Percentiles rank a stretch among this genome's conserved stretches.
phyloP scores from a whole-genome alignment of 1,139 yeast genomes.

The Magnusiomyces clavatus region DNA sequence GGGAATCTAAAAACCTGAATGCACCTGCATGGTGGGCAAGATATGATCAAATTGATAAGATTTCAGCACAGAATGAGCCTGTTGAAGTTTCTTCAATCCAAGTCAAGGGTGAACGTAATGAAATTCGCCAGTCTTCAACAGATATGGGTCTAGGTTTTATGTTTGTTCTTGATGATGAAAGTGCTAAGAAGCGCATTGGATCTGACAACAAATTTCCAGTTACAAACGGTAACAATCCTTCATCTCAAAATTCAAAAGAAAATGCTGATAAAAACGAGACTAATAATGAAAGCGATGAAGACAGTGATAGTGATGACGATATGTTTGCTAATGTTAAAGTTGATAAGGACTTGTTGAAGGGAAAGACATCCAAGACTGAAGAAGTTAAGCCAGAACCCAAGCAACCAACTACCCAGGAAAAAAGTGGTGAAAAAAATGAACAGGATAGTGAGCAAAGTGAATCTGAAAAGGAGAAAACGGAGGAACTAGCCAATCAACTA shows the following conservation, averaged over 20 bases:
- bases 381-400: constrained; percentile 11
- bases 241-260: constrained; percentile 13
- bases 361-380: constrained; percentile 7
- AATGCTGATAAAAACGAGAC: constrained; percentile 7
- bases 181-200: constrained; percentile 32
- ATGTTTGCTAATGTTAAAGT: constrained; percentile 19
- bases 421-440: constrained; percentile 10
- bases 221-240: constrained; percentile 13
- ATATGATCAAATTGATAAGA: constrained; percentile 59
- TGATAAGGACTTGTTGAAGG: constrained; percentile 15
- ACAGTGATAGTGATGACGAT: constrained; percentile 22
- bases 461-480: constrained; percentile 4
- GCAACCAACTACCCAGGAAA: constrained; percentile 9
- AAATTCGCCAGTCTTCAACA: constrained; percentile 72
- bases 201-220: not conserved
- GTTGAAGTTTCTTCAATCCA: constrained; percentile 53
- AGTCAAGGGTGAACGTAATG: constrained; percentile 48
- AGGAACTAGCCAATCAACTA: no score
- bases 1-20: constrained; percentile 77
- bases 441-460: constrained; percentile 9
- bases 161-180: constrained; percentile 53
- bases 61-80: constrained; percentile 50
- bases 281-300: constrained; percentile 22
- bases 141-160: constrained; percentile 86
- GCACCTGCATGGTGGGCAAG: constrained; percentile 73